phyloP scores from a whole-genome alignment of 1,139 yeast genomes.

The Pichia sp. region DNA sequence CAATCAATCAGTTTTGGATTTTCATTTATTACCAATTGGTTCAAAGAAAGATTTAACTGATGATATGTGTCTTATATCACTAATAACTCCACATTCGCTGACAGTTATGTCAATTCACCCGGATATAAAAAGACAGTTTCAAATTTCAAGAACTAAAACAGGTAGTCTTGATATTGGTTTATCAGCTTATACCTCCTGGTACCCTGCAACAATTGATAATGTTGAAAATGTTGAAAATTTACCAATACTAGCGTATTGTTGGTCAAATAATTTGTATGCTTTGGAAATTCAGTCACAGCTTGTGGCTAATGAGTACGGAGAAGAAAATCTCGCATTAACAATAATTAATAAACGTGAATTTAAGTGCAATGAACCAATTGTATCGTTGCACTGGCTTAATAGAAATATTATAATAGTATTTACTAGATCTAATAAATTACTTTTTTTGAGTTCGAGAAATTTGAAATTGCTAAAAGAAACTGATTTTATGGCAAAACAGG shows the following conservation, averaged over 20 bases:
- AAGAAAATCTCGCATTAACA: slow-evolving; percentile 26
- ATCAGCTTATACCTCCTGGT: slow-evolving; percentile 58
- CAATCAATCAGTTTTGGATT: slow-evolving; percentile 18
- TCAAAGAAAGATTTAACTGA: slow-evolving; percentile 20
- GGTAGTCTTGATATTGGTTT: slow-evolving; percentile 31
- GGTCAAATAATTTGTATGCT: slow-evolving; percentile 54
- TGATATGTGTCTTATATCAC: slow-evolving; percentile 50
- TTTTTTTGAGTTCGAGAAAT: slow-evolving; percentile 36
- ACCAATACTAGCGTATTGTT: slow-evolving; percentile 60
- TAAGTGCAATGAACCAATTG: slow-evolving; percentile 42
- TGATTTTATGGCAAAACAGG: slow-evolving; percentile 42
- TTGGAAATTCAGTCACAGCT: slow-evolving; percentile 41
- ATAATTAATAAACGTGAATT: slow-evolving; percentile 43
- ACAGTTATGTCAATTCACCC: slow-evolving; percentile 54
- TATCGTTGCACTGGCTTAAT: slow-evolving; percentile 56
- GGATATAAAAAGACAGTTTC: slow-evolving; percentile 46
- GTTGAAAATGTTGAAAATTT: slow-evolving; percentile 24
- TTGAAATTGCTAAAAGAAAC: slow-evolving; percentile 34
- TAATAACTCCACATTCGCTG: slow-evolving; percentile 48
- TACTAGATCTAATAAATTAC: slow-evolving; percentile 42
- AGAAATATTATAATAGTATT: slow-evolving; percentile 44
- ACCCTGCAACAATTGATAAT: slow-evolving; percentile 35
- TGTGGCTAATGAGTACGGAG: slow-evolving; percentile 32
- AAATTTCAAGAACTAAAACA: slow-evolving; percentile 41
- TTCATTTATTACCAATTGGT: slow-evolving; percentile 23